Conservation (phyloP, 169 alveolate species). For the Plasmodium coatneyi region DNA sequence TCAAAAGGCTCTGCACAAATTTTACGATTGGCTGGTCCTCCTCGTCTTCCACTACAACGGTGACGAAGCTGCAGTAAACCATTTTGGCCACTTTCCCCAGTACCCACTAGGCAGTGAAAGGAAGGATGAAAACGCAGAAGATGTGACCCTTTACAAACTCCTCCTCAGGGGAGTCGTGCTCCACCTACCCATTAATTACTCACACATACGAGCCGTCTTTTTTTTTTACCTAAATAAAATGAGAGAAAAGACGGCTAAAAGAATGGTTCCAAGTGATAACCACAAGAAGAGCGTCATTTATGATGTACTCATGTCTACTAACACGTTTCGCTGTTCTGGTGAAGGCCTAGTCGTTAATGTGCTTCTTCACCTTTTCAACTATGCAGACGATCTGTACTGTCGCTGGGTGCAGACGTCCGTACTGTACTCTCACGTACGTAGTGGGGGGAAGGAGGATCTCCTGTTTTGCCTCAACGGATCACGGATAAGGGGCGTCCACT, state of each 20-base stretch:
- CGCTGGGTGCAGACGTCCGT: not conserved
- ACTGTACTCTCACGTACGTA: not conserved
- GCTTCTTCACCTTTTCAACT: constrained; percentile 35
- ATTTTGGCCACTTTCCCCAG: not conserved
- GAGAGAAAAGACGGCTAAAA: not conserved
- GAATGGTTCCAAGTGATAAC: not conserved
- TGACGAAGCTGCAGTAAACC: not conserved
- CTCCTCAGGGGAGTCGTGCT: not conserved
- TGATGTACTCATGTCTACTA: constrained; percentile 22
- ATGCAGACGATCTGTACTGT: constrained; percentile 31
- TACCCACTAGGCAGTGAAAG: not conserved
- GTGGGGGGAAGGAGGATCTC: constrained; percentile 1
- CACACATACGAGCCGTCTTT: constrained; percentile 14
- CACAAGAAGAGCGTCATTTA: constrained; percentile 29
- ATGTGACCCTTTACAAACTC: not conserved
- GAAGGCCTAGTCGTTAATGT: constrained; percentile 4
- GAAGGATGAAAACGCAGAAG: not conserved
- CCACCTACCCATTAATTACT: constrained; percentile 1
- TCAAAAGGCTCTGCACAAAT: not conserved
- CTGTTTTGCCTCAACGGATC: constrained; percentile 23
- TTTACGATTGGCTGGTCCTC: not conserved
- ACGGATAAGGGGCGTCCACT: constrained; percentile 1
- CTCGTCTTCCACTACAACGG: constrained; percentile 33
- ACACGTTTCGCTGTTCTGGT: constrained; percentile 13
- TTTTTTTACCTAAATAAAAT: not conserved